A percentile compares a stretch with the other conserved stretches of the same genome.
Conservation (phyloP, 2,329 filamentous ascomycete genomes). For the Sordariomycetes sp. region DNA sequence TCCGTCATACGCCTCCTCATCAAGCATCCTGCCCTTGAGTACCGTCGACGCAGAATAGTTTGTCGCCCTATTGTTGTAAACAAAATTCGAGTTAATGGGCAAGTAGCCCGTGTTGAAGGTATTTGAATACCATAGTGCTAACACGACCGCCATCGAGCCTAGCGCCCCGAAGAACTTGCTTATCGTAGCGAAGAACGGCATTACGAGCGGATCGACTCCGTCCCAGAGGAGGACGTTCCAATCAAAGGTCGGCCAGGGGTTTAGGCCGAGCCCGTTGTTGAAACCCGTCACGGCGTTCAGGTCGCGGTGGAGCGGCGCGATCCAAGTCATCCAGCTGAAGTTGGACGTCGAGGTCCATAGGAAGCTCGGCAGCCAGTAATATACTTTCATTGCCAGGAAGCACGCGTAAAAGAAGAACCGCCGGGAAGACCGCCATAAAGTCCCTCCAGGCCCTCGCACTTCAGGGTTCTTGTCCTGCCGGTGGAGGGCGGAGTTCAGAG, state of each 20-base stretch:
- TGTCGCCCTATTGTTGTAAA: constrained; percentile 36
- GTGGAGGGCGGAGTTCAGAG: constrained; percentile 38
- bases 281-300: constrained; percentile 25
- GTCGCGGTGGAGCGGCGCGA: constrained; percentile 28
- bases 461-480: constrained; percentile 19
- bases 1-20: constrained; percentile 30
- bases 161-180: constrained; percentile 51
- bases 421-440: constrained; percentile 27
- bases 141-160: constrained; percentile 40
- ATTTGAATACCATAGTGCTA: constrained; percentile 48
- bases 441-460: constrained; percentile 22
- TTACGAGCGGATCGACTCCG: constrained; percentile 28
- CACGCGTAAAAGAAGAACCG: constrained; percentile 33
- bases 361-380: constrained; percentile 43
- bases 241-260: constrained; percentile 29
- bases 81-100: constrained; percentile 39
- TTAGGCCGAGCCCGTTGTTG: constrained; percentile 26
- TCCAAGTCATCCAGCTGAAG: constrained; percentile 46
- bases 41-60: constrained; percentile 34
- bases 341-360: constrained; percentile 33
- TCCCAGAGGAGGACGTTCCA: constrained; percentile 27
- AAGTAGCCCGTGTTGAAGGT: constrained; percentile 45
- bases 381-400: constrained; percentile 37
- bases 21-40: constrained; percentile 30
- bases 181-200: constrained; percentile 47